Evolutionary conservation across 495 filamentous ascomycete genomes (phyloP).

Genomic region (Ramalina intermedia): DNA sequence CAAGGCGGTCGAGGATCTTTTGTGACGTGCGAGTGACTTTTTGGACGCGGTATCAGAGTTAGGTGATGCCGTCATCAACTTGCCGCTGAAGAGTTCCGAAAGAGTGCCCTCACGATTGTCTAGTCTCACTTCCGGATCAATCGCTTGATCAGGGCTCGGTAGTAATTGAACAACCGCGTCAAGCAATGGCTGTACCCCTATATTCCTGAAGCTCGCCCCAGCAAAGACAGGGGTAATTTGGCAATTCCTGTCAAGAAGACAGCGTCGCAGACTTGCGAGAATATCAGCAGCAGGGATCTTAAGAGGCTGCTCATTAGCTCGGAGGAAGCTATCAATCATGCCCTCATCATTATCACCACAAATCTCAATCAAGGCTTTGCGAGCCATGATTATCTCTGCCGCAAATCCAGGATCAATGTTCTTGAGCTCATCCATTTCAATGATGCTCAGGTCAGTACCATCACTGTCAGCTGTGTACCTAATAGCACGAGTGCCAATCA

Average conservation of each 20-base stretch:
- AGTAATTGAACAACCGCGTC: conserved; percentile 79
- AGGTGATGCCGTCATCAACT: conserved; percentile 28
- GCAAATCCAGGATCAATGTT: conserved; percentile 38
- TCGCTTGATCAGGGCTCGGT: conserved; percentile 65
- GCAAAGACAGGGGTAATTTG: conserved; percentile 77
- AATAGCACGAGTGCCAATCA: conserved; percentile 43
- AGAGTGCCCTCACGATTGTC: conserved; percentile 36
- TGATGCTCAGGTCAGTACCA: conserved; percentile 44
- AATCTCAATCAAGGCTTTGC: conserved; percentile 63
- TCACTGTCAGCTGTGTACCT: conserved; percentile 47
- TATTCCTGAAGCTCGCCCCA: conserved; percentile 84
- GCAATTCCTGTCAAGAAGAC: conserved; percentile 44
- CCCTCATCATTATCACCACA: conserved; percentile 77
- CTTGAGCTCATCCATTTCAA: conserved; percentile 35
- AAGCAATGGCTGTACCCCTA: conserved; percentile 85
- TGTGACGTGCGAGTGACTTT: conserved; percentile 19
- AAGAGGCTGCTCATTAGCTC: conserved; percentile 55
- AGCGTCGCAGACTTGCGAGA: conserved; percentile 56
- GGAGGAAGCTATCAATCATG: conserved; percentile 72
- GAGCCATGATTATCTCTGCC: conserved; percentile 60
- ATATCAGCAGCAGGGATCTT: conserved; percentile 51
- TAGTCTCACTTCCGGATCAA: conserved; percentile 62
- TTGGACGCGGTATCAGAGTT: conserved; percentile 15
- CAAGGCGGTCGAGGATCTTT: conserved; percentile 19
- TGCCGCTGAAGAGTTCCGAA: conserved; percentile 36